These are phyloP conservation scores for Carex cristatella DNA, from an alignment of 176 grass and related monocot genomes.

Conservation along the genomic window DNA sequence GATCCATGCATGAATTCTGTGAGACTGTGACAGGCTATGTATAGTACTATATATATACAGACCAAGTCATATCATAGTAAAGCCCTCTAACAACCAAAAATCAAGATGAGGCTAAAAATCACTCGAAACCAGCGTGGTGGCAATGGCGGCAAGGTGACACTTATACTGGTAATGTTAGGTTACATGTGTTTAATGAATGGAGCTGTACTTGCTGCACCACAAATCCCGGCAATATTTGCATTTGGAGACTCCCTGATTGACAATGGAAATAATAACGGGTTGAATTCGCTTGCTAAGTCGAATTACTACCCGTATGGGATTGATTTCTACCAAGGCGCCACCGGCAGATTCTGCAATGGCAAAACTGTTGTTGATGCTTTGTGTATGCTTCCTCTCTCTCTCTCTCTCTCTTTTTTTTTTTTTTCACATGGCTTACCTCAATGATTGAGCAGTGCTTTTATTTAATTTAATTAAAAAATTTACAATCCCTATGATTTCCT, in stretches of 20 bases:
- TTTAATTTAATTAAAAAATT: background rate
- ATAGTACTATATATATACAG: background rate
- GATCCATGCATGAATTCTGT: background rate
- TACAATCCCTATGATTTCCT: background rate
- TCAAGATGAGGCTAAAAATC: background rate
- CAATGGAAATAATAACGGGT: slow-evolving; percentile 39
- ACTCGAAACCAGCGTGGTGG: background rate
- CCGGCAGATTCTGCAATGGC: slow-evolving; percentile 48
- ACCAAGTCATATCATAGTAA: background rate
- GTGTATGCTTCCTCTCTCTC: slow-evolving; percentile 1
- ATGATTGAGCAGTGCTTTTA: background rate
- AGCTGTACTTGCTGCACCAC: background rate
- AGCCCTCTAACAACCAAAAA: background rate
- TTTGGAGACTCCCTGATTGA: slow-evolving; percentile 47
- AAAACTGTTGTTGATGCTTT: slow-evolving; percentile 40
- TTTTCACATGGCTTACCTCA: background rate
- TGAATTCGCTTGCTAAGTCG: slow-evolving; percentile 30
- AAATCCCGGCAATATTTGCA: slow-evolving; percentile 34
- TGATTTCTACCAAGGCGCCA: slow-evolving; percentile 39
- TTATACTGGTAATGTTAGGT: background rate
- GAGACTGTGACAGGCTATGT: background rate
- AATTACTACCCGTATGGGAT: slow-evolving; percentile 53
- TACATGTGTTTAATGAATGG: background rate
- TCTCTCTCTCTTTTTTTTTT: too few relatives aligned
- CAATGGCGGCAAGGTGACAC: background rate